phyloP scores from a whole-genome alignment of 192 early-diverging fungal species.

The Backusella parvicylindrica region DNA sequence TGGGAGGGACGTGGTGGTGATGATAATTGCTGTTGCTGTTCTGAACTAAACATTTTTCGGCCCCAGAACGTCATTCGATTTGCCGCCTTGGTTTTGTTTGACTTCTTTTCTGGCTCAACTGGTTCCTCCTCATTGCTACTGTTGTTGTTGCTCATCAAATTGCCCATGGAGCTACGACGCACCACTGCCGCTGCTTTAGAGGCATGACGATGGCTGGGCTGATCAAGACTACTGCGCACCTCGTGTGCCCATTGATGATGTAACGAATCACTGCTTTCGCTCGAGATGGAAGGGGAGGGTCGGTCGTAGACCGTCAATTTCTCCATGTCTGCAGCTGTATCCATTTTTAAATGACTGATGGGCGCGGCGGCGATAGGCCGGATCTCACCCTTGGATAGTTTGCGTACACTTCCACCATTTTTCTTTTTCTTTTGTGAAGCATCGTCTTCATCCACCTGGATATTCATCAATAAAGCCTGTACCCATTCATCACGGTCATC shows the following conservation, averaged over 20 bases:
- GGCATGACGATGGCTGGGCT: background rate
- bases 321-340: constrained; percentile 16
- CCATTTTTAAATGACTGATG: constrained; percentile 24
- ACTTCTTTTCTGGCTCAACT: background rate
- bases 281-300: constrained; percentile 11
- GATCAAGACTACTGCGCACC: constrained; percentile 21
- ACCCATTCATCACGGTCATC: constrained; percentile 93
- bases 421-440: background rate
- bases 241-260: background rate
- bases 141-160: constrained; percentile 1
- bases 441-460: constrained; percentile 8
- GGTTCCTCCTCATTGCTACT: background rate
- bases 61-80: constrained; percentile 38
- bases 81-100: constrained; percentile 16
- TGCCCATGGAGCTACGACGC: constrained; percentile 30
- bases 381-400: constrained; percentile 32
- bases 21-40: background rate
- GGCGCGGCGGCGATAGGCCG: constrained; percentile 18
- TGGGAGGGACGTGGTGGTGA: background rate
- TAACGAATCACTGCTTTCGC: background rate
- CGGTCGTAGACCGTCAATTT: background rate
- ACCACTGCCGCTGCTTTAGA: background rate
- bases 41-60: constrained; percentile 28
- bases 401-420: constrained; percentile 11
- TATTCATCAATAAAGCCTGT: constrained; percentile 53